Evolutionary conservation across 805 yeast species (phyloP), one percentile per base, ranked within the genome.

Genomic region (Myxozyma nipponensis): DNA sequence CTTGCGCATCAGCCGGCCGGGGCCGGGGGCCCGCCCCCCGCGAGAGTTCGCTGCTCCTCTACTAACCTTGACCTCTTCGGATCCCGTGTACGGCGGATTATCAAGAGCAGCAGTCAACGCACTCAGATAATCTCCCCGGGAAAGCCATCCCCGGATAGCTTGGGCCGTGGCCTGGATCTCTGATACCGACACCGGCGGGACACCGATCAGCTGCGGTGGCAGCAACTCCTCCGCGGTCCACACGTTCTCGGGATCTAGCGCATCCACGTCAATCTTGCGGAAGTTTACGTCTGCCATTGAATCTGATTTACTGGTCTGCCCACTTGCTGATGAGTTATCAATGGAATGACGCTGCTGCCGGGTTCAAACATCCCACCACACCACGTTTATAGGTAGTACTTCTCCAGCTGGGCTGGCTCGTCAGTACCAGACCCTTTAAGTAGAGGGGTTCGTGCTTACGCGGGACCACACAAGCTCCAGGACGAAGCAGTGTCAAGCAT

Each of bases 261-360:
- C 86, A 69, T 93, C 98, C 47, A 93, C 82, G 67, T 93, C 96
- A 61, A 91, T 87, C 77, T 93, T 82, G 78, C 98, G 62, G 58
- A 70, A 71, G 56, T 59, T 47, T 32, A 60, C 57, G 39, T 42
- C 45, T 23, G 49, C 49, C 52, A 55, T 52, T n/a, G n/a, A n/a
- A n/a, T n/a, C n/a, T n/a, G n/a, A n/a, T n/a, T n/a, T n/a, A n/a
- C n/a, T n/a, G n/a, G n/a, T n/a, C n/a, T n/a, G n/a, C n/a, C n/a
- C n/a, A n/a, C n/a, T n/a, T n/a, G n/a, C n/a, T n/a, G n/a, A n/a
- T n/a, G n/a, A n/a, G n/a, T n/a, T n/a, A n/a, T n/a, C n/a, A n/a
- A n/a, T n/a, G n/a, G n/a, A n/a, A n/a, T n/a, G n/a, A n/a, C n/a
- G n/a, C n/a, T n/a, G n/a, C n/a, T n/a, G n/a, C n/a, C n/a, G n/a